A percentile compares a stretch with the other conserved stretches of the same genome.
phyloP scores from a whole-genome alignment of 257 asterid species.

The Catharanthus roseus region DNA sequence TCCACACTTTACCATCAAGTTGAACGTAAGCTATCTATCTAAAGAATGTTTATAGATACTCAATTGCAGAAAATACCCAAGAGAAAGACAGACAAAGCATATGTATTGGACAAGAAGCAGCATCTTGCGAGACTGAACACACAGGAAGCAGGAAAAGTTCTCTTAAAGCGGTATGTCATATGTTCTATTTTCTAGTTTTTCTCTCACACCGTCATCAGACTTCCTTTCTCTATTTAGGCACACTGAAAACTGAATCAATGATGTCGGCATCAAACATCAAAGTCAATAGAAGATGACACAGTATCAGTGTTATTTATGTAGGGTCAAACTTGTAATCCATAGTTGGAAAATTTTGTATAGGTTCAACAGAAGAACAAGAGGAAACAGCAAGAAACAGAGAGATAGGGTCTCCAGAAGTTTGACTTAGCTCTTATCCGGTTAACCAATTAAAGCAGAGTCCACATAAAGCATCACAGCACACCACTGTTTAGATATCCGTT shows the following conservation, averaged over 20 bases:
- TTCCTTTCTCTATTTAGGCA: background rate
- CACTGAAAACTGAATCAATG: background rate
- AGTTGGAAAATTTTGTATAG: background rate
- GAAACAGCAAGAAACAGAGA: too few relatives aligned
- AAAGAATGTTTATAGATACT: constrained; percentile 59
- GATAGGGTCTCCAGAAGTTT: background rate
- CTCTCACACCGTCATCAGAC: background rate
- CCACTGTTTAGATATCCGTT: background rate
- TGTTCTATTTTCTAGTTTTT: background rate
- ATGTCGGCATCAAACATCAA: background rate
- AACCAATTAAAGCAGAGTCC: background rate
- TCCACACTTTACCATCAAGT: background rate
- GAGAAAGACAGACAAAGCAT: constrained; percentile 91
- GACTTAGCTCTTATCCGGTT: background rate
- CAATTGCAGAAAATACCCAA: constrained; percentile 99
- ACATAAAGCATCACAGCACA: too few relatives aligned
- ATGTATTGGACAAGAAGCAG: constrained; percentile 82
- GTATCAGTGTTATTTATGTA: too few relatives aligned
- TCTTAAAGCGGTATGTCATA: constrained; percentile 62
- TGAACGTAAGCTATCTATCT: constrained; percentile 26
- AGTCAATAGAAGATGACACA: background rate
- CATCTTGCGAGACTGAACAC: constrained; percentile 94
- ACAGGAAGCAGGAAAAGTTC: constrained; percentile 88
- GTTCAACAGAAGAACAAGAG: background rate
- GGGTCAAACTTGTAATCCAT: background rate